phyloP scores from a whole-genome alignment of 2,329 filamentous ascomycete species.

The Cryphonectria radicalis region DNA sequence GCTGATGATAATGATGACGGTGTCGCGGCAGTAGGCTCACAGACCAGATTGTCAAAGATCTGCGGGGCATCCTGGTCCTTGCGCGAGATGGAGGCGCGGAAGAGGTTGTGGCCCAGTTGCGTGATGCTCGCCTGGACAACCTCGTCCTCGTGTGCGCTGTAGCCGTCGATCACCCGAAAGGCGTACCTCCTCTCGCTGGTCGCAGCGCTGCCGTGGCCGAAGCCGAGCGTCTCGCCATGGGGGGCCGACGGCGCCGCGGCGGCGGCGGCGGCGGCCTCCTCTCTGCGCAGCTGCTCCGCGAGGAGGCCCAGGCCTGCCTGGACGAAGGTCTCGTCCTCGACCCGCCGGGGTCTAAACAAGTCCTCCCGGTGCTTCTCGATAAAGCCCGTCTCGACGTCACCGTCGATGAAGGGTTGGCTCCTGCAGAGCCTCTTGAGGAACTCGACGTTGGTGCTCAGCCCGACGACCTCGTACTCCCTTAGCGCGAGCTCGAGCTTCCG shows the following conservation, averaged over 20 bases:
- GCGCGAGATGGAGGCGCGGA: constrained; percentile 51
- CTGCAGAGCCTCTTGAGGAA: constrained; percentile 89
- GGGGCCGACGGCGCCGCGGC: constrained; percentile 36
- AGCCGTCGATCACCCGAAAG: constrained; percentile 63
- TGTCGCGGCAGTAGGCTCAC: constrained; percentile 41
- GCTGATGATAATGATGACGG: constrained; percentile 32
- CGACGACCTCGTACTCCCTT: constrained; percentile 89
- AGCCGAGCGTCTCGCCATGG: constrained; percentile 59
- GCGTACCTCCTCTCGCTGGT: constrained; percentile 51
- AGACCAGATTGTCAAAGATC: constrained; percentile 52
- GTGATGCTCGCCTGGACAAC: constrained; percentile 58
- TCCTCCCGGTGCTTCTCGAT: constrained; percentile 86
- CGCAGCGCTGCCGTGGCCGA: constrained; percentile 49
- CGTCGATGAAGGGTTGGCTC: constrained; percentile 79
- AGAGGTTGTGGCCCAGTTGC: constrained; percentile 53
- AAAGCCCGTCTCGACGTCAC: constrained; percentile 93
- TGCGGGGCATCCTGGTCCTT: constrained; percentile 44
- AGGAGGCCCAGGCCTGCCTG: constrained; percentile 84
- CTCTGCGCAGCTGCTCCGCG: constrained; percentile 49
- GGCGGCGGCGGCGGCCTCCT: no score
- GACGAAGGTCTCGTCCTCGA: constrained; percentile 75
- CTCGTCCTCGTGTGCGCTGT: constrained; percentile 66
- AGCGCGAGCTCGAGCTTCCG: constrained; percentile 80
- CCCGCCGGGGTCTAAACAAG: constrained; percentile 68
- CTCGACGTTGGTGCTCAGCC: constrained; percentile 93